These are phyloP conservation scores for Hanseniaspora gamundiae DNA, from an alignment of 1,139 yeast genomes.

Conservation along the genomic window DNA sequence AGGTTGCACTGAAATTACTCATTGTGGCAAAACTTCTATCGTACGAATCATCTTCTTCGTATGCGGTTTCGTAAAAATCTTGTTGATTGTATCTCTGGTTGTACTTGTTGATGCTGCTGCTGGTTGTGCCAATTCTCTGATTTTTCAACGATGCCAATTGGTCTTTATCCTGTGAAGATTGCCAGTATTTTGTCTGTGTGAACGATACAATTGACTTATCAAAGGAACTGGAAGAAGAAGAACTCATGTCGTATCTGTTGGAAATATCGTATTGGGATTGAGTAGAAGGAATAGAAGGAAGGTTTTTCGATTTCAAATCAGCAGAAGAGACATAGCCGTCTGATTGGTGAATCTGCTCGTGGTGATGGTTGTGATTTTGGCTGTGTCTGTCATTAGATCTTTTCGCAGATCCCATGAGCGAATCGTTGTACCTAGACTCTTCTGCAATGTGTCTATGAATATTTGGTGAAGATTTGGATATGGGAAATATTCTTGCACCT, in stretches of 20 bases:
- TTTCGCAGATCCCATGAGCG: not conserved
- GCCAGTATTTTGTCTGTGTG: constrained; percentile 2
- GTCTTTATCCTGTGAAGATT: constrained; percentile 5
- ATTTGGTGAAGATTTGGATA: constrained; percentile 4
- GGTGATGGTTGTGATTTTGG: not conserved
- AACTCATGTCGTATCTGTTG: not conserved
- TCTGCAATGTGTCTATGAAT: not conserved
- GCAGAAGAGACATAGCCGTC: no score
- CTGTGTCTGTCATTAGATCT: not conserved
- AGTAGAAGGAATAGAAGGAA: not conserved
- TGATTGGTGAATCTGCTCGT: no score
- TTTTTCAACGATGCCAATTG: no score
- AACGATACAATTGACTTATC: not conserved
- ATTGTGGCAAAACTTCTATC: constrained; percentile 25
- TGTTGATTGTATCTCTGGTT: not conserved
- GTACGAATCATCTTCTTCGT: constrained; percentile 1
- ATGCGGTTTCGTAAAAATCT: not conserved
- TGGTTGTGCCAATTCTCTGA: no score
- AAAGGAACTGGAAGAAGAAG: not conserved
- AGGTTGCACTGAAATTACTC: constrained; percentile 72
- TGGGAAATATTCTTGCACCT: not conserved
- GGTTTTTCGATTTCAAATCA: not conserved
- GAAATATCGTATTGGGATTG: not conserved
- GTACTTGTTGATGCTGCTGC: constrained; percentile 4
- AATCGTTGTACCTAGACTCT: not conserved